Evolutionary conservation across 169 alveolate genomes (phyloP).

Genomic region (Plasmodium coatneyi): DNA sequence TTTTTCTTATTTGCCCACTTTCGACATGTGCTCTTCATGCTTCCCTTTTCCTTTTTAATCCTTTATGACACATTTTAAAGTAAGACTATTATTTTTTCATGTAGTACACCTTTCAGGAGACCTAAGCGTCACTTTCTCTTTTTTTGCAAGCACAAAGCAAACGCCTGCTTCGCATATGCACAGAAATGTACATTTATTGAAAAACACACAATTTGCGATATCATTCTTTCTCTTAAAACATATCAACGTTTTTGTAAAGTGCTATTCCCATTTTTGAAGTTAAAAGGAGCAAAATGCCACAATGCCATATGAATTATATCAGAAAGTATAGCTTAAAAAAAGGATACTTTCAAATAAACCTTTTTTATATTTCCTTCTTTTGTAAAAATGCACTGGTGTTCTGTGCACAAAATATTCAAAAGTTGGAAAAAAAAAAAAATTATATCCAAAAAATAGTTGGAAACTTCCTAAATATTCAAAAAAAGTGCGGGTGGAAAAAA

Average conservation of each 20-base stretch:
- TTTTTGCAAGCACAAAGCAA: not conserved
- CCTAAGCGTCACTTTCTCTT: not conserved
- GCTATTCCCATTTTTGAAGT: not conserved
- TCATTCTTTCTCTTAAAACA: no score
- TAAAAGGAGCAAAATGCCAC: not conserved
- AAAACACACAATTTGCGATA: not conserved
- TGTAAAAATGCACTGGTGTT: not conserved
- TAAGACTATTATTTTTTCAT: not conserved
- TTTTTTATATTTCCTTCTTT: not conserved
- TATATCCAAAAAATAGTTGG: not conserved
- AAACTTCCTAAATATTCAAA: not conserved
- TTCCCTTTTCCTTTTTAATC: not conserved
- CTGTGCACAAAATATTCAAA: slow-evolving; percentile 31
- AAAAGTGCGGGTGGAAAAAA: not conserved
- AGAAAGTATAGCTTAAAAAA: slow-evolving; percentile 1
- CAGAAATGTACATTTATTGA: not conserved
- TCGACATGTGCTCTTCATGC: not conserved
- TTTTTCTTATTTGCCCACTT: not conserved
- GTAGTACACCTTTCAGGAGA: not conserved
- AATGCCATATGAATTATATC: not conserved
- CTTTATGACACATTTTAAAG: not conserved
- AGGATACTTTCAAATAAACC: not conserved
- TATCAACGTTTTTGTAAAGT: not conserved
- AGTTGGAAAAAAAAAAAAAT: not conserved
- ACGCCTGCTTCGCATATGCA: not conserved